Evolutionary conservation across 208 protist genomes (phyloP), one percentile per base, ranked within the genome.

Genomic region (Porcisia hertigi): DNA sequence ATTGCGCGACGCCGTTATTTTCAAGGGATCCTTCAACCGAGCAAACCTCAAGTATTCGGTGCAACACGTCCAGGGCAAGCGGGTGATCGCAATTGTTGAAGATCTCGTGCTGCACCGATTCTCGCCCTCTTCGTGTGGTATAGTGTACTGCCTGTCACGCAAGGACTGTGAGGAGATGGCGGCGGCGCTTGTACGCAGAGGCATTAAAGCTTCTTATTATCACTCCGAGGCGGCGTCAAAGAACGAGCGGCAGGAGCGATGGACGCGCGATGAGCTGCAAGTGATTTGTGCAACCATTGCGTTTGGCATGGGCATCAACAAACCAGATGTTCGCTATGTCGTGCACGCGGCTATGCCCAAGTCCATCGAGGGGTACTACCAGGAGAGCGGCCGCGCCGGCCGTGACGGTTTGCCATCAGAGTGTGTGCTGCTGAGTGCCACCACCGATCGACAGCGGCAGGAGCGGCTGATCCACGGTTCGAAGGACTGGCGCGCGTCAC

Each of bases 221-320:
- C 91, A 94, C 81, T 71, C 89, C n/a, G 84, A 92, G 65, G 91
- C 93, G 25, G 63, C 77, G 25, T 70, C 73, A 8, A 95, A 94
- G 79, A 93, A 93, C 73, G 86, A 89, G 58, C 86, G 80, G 65
- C 94, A 98, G 82, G 90, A 96, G 81, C 73, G 73, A 72, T 99
- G 97, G 97, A 98, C 86, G 54, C 84, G 74, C 0, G 97, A 98
- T 73, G 83, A 95, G 58, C 66, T 99, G 43, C 86, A 96, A 34
- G 93, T 99, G n/a, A 96, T 99, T 41, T 97, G 93, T 64, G 98
- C 98, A 43, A 99, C 98, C 23, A 98, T 99, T 63, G 98, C 98
- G 30, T 99, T 99, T 81, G 98, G 98, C 39, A 99, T 99, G 98
- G 98, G 98, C 70, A 99, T 99, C 77, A 98, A 99, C 84, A 99